Percentiles rank a stretch among this genome's conserved stretches.
Conservation (phyloP, 2,329 filamentous ascomycete species). For the Beauveria pseudobassiana region DNA sequence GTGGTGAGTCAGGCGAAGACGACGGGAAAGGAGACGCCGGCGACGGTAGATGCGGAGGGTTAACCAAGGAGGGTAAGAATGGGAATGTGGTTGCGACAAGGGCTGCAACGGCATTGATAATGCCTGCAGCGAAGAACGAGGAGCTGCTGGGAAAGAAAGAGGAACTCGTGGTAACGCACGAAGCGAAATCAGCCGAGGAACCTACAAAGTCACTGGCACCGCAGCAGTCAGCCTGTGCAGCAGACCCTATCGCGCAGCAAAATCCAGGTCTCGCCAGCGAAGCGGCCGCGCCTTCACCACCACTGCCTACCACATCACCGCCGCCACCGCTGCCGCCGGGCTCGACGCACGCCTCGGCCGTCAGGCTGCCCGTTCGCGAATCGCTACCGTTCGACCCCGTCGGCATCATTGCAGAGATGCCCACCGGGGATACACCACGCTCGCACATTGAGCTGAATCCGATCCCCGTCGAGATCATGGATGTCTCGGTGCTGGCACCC, state of each 20-base stretch:
- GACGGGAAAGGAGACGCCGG: conserved; percentile 11
- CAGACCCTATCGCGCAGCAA: not conserved
- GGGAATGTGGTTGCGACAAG: not conserved
- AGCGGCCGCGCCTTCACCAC: not conserved
- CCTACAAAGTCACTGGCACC: too few species aligned
- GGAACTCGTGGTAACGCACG: rapidly evolving
- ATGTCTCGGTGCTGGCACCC: conserved; percentile 28
- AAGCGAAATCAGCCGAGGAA: not conserved
- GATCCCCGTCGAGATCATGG: conserved; percentile 37
- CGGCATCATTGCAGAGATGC: conserved; percentile 40
- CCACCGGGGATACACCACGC: conserved; percentile 33
- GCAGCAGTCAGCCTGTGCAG: not conserved
- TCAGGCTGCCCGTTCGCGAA: conserved; percentile 14
- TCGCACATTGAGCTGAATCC: conserved; percentile 37
- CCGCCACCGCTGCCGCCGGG: not conserved
- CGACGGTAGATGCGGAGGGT: not conserved
- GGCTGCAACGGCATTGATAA: too few species aligned
- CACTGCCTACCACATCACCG: not conserved
- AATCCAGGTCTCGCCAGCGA: too few species aligned
- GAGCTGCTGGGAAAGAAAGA: not conserved
- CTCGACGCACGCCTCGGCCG: not conserved
- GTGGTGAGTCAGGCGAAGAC: conserved; percentile 23
- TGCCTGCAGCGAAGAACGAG: too few species aligned
- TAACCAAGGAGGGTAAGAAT: not conserved
- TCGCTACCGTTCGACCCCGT: conserved; percentile 29